Percentiles rank a stretch among this genome's conserved stretches.
Conservation (phyloP, 768 basidiomycete genomes). For the Auricularia sp. region DNA sequence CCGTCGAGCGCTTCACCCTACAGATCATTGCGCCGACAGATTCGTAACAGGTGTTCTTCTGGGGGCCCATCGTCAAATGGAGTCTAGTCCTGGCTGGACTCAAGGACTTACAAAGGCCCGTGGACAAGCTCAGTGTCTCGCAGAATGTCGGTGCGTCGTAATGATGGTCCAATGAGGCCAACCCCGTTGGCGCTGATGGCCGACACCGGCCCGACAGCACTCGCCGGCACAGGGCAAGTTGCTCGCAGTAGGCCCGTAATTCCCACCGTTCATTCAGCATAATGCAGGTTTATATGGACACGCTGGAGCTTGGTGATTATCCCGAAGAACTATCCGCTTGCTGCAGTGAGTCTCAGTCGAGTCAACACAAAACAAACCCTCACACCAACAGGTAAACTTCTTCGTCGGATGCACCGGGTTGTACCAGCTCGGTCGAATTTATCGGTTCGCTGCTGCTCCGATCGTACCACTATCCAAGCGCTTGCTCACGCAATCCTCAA, state of each 20-base stretch:
- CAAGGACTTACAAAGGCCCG: slow-evolving; percentile 79
- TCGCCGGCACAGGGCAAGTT: neutral
- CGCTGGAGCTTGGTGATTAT: slow-evolving; percentile 93
- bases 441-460: slow-evolving; percentile 34
- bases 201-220: neutral
- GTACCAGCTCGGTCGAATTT: slow-evolving; percentile 55
- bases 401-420: slow-evolving; percentile 64
- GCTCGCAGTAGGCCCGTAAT: neutral
- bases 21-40: slow-evolving; percentile 2
- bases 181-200: neutral
- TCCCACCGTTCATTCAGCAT: too few species aligned
- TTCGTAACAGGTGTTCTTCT: slow-evolving; percentile 86
- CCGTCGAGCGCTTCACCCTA: neutral
- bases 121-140: slow-evolving; percentile 85
- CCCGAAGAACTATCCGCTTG: slow-evolving; percentile 88
- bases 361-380: neutral
- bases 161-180: neutral
- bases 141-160: slow-evolving; percentile 76
- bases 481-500: neutral
- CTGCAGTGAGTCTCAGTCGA: slow-evolving; percentile 51
- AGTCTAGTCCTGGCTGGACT: slow-evolving; percentile 72
- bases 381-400: slow-evolving; percentile 48
- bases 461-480: neutral
- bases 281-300: slow-evolving; percentile 80
- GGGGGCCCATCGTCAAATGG: slow-evolving; percentile 95